These are phyloP conservation scores for Cucurbita maxima DNA, from an alignment of 306 rosid species.

Conservation along the genomic window DNA sequence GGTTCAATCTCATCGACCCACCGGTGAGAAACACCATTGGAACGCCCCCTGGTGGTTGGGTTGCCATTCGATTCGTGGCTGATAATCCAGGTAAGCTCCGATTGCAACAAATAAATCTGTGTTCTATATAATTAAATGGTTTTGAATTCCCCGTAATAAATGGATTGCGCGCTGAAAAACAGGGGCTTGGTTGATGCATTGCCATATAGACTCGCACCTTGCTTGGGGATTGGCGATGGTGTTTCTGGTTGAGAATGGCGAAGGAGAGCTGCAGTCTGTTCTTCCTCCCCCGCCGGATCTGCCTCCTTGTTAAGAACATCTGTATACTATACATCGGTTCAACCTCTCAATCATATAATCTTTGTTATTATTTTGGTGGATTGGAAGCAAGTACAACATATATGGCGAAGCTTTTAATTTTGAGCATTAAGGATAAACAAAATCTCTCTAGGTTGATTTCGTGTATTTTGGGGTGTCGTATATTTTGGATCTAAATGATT, in stretches of 20 bases:
- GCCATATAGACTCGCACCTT: conserved; percentile 77
- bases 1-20: conserved; percentile 68
- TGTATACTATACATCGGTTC: too few species aligned
- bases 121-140: too few species aligned
- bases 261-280: conserved; percentile 52
- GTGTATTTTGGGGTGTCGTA: too few species aligned
- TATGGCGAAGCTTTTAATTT: too few species aligned
- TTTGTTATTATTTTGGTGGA: too few species aligned
- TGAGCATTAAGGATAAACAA: too few species aligned
- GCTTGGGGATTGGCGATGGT: conserved; percentile 62
- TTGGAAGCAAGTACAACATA: too few species aligned
- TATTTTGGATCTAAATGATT: too few species aligned
- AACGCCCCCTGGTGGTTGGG: conserved; percentile 94
- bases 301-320: conserved; percentile 39
- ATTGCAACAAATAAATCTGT: too few species aligned
- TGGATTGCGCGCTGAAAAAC: not conserved
- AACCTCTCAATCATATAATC: too few species aligned
- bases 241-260: conserved; percentile 75
- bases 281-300: conserved; percentile 91
- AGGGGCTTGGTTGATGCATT: conserved; percentile 89
- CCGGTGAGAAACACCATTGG: conserved; percentile 77
- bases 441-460: too few species aligned
- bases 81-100: conserved; percentile 41
- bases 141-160: too few species aligned
- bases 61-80: conserved; percentile 75